These are phyloP conservation scores for Gillenia trifoliata DNA, from an alignment of 306 rosid species.

Conservation along the genomic window DNA sequence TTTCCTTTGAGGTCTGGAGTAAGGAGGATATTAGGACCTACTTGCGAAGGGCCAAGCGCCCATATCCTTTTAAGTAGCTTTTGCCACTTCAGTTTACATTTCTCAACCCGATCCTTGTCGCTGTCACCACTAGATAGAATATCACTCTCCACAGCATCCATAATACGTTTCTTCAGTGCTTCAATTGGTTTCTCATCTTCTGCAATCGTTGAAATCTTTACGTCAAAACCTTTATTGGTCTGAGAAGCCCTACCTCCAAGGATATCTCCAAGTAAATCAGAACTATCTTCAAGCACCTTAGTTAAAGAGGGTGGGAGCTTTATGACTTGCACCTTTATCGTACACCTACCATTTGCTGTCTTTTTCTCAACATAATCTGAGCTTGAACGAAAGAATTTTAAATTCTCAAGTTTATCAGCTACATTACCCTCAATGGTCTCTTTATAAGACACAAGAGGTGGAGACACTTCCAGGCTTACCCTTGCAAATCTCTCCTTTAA, in stretches of 20 bases:
- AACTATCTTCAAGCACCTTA: constrained; percentile 73
- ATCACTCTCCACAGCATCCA: constrained; percentile 62
- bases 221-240: constrained; percentile 39
- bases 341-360: constrained; percentile 74
- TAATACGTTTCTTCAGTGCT: constrained; percentile 49
- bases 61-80: constrained; percentile 74
- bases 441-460: constrained; percentile 79
- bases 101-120: constrained; percentile 55
- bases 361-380: constrained; percentile 63
- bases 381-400: constrained; percentile 44
- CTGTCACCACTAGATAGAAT: constrained; percentile 41
- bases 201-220: constrained; percentile 29
- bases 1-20: constrained; percentile 52
- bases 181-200: constrained; percentile 49
- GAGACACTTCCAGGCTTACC: constrained; percentile 71
- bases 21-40: constrained; percentile 73
- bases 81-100: constrained; percentile 56
- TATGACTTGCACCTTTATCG: constrained; percentile 64
- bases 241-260: constrained; percentile 52
- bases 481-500: constrained; percentile 87
- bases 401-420: constrained; percentile 45
- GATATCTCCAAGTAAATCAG: constrained; percentile 54
- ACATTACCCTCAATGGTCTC: constrained; percentile 79
- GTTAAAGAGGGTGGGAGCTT: constrained; percentile 69
- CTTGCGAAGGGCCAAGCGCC: constrained; percentile 81